Conservation (phyloP, 805 yeast genomes). For the Pichia nakasei region DNA sequence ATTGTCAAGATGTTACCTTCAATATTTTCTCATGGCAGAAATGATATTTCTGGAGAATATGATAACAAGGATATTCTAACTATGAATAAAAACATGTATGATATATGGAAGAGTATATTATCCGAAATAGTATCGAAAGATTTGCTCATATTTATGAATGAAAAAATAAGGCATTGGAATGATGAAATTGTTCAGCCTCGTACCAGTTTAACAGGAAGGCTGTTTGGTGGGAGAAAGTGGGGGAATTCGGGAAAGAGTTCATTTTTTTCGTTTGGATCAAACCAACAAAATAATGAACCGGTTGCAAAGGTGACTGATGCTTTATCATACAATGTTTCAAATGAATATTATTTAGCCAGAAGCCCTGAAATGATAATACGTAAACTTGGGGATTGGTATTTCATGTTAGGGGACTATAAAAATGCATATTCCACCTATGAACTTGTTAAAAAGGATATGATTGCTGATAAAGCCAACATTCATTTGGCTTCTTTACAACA, state of each 20-base stretch:
- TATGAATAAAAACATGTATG: slow-evolving; percentile 10
- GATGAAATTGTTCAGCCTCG: slow-evolving; percentile 73
- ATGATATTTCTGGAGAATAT: not conserved
- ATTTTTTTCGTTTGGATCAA: slow-evolving; percentile 25
- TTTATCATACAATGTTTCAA: slow-evolving; percentile 36
- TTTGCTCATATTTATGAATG: slow-evolving; percentile 78
- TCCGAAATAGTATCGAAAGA: slow-evolving; percentile 40
- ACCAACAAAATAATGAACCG: not conserved
- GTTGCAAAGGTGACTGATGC: not conserved
- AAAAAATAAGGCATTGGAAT: slow-evolving; percentile 74
- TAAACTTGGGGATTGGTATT: slow-evolving; percentile 85
- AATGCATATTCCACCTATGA: slow-evolving; percentile 81
- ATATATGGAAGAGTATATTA: slow-evolving; percentile 30
- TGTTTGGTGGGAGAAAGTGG: slow-evolving; percentile 53
- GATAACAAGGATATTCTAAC: not conserved
- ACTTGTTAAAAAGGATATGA: slow-evolving; percentile 65
- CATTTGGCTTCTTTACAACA: slow-evolving; percentile 82
- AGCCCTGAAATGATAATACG: slow-evolving; percentile 68
- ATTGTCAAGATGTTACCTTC: slow-evolving; percentile 22
- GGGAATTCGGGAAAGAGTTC: slow-evolving; percentile 27
- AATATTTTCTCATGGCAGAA: not conserved
- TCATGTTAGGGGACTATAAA: slow-evolving; percentile 84
- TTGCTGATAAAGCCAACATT: slow-evolving; percentile 70
- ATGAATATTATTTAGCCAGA: slow-evolving; percentile 51
- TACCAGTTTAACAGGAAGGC: slow-evolving; percentile 64